Percentiles rank a stretch among this genome's conserved stretches.
Evolutionary conservation across 257 asterid genomes (phyloP).

Genomic region (Cinchona pubescens): DNA sequence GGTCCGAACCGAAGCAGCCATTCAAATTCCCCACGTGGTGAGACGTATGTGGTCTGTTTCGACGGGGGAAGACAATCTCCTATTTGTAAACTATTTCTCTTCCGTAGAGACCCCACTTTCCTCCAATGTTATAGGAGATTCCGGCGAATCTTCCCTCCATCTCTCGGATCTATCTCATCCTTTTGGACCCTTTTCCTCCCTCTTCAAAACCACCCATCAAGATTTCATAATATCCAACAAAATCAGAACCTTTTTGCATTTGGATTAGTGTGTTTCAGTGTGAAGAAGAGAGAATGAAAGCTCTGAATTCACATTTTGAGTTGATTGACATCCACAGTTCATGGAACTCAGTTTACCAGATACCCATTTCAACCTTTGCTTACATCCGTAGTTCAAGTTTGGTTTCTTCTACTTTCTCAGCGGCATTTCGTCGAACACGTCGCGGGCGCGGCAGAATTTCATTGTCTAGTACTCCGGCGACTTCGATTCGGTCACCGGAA

Average conservation of each 20-base stretch:
- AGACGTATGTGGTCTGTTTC: constrained; percentile 41
- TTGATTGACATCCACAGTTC: constrained; percentile 69
- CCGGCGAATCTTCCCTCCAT: constrained; percentile 59
- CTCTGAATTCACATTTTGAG: constrained; percentile 62
- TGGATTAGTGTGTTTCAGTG: not conserved
- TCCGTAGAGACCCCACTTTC: constrained; percentile 22
- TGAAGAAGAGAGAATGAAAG: constrained; percentile 46
- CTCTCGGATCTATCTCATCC: constrained; percentile 13
- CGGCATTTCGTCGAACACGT: constrained; percentile 69
- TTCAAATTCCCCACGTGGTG: constrained; percentile 40
- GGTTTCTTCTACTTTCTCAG: constrained; percentile 33
- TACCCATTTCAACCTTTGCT: constrained; percentile 55
- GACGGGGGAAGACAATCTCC: constrained; percentile 29
- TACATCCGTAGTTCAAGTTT: constrained; percentile 34
- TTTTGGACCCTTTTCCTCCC: not conserved
- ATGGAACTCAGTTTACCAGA: constrained; percentile 58
- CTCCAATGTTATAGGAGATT: constrained; percentile 49
- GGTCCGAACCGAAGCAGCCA: too few relatives aligned
- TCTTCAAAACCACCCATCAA: constrained; percentile 1
- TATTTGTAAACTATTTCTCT: constrained; percentile 18
- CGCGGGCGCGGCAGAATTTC: constrained; percentile 47
- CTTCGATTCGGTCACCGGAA: constrained; percentile 55
- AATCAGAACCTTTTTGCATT: not conserved
- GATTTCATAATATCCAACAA: not conserved
- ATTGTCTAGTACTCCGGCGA: constrained; percentile 42